Conservation (phyloP, 148 eudicot species). For the Camellia lanceoleosa region DNA sequence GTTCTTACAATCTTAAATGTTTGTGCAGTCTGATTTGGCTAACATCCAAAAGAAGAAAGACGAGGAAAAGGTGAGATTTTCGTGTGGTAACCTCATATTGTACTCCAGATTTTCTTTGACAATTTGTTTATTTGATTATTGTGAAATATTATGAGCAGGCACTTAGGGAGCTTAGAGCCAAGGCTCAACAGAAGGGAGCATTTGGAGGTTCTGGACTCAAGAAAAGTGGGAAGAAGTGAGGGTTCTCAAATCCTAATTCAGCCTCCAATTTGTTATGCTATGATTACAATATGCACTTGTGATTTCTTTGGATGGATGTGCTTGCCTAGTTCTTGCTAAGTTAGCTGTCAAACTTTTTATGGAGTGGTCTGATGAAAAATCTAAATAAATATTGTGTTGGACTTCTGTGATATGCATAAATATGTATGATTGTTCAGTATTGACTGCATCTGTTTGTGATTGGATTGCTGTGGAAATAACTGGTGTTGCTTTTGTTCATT, state of each 20-base stretch:
- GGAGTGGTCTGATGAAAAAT: not conserved
- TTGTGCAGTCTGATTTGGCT: conserved; percentile 70
- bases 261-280: not conserved
- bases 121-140: not conserved
- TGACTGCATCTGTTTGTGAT: not conserved
- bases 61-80: conserved; percentile 69
- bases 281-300: not conserved
- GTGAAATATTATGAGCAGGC: conserved; percentile 40
- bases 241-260: no score
- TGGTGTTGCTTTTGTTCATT: not conserved
- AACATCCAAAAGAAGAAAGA: conserved; percentile 91
- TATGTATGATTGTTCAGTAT: not conserved
- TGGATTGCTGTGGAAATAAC: not conserved
- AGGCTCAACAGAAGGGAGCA: conserved; percentile 78
- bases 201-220: conserved; percentile 91
- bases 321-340: not conserved
- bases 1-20: not conserved
- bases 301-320: not conserved
- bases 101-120: not conserved
- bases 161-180: conserved; percentile 82
- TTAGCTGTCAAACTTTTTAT: not conserved
- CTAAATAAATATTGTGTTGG: conserved; percentile 1
- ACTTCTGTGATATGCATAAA: not conserved
- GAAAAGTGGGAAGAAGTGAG: conserved; percentile 97
- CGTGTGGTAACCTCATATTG: not conserved